Base-by-base conservation (phyloP, 257 asterid genomes). In the Lycium ferocissimum region DNA sequence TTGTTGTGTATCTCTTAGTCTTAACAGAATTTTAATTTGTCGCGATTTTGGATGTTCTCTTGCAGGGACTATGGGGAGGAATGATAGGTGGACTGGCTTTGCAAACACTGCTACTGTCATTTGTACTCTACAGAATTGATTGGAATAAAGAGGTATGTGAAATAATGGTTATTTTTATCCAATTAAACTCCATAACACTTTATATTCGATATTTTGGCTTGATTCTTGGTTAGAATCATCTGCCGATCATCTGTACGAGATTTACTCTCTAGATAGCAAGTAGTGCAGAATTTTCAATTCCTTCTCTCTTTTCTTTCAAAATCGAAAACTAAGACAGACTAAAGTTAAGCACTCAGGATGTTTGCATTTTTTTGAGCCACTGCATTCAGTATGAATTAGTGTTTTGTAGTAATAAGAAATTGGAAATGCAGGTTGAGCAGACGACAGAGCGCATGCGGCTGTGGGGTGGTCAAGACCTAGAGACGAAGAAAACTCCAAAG, bases 21-120 rank as follows among this genome's bases (percentile, higher is more conserved):
- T 67, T 22, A 35, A 37, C 20, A 3, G 6, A 69, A 38, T 69
- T 13, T n/a, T 61, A 47, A 76, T 38, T 47, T 35, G 79, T 33
- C 66, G 6, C 20, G 6, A 13, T 59, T 17, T 82, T 51, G 62
- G 49, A 17, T 11, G 18, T 14, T 35, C 69, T 1, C 40, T 58
- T 65, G 83, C 87, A 93, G 98, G 98, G 98, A 62, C 84, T 94
- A 8, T 94, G 98, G 98, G 93, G 93, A 2, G 96, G 97, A 54
- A 94, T 94, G 97, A 91, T 94, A 80, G 93, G 91, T 80, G 98
- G 98, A 61, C 49, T 88, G 12, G 91, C 85, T n/a, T 73, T 93
- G 85, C 97, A 94, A 88, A 94, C 98, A 1, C 5, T 92, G 61
- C 84, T 93, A 80, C 94, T 94, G 47, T 5, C 83, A 1, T 0